These are phyloP conservation scores for Solanum appendiculatum DNA, from an alignment of 257 asterid species.

Conservation along the genomic window DNA sequence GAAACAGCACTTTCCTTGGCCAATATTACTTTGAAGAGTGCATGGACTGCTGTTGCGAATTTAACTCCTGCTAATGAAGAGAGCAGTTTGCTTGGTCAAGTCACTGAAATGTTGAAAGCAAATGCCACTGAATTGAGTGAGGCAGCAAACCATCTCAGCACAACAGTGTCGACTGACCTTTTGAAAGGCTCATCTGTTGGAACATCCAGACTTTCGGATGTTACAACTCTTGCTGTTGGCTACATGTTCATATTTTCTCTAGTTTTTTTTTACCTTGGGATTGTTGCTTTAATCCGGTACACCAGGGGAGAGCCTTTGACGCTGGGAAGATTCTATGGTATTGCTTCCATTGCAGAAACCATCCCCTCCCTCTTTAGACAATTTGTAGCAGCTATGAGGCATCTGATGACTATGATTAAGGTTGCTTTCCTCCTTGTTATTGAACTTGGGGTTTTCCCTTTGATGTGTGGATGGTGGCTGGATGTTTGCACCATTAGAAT, in stretches of 20 bases:
- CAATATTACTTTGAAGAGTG: constrained; percentile 63
- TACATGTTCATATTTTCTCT: constrained; percentile 75
- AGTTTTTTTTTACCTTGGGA: constrained; percentile 69
- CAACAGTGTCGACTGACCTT: constrained; percentile 48
- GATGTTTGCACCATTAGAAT: constrained; percentile 92
- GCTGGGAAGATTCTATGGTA: constrained; percentile 91
- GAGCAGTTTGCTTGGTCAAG: constrained; percentile 51
- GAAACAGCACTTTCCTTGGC: constrained; percentile 86
- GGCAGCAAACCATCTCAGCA: constrained; percentile 43
- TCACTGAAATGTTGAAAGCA: constrained; percentile 45
- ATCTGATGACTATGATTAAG: constrained; percentile 96
- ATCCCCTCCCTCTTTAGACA: constrained; percentile 90
- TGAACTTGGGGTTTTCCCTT: constrained; percentile 96
- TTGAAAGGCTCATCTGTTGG: constrained; percentile 54
- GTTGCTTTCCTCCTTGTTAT: constrained; percentile 97
- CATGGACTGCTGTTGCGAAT: constrained; percentile 70
- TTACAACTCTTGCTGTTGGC: constrained; percentile 96
- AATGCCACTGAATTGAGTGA: constrained; percentile 53
- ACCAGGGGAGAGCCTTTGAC: constrained; percentile 93
- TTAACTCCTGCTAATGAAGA: constrained; percentile 62
- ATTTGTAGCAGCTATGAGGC: constrained; percentile 91
- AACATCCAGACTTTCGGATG: constrained; percentile 82
- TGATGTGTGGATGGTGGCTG: constrained; percentile 99
- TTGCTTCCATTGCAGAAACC: constrained; percentile 88
- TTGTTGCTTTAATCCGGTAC: constrained; percentile 71